phyloP scores from a whole-genome alignment of 345 rosid genomes.

The Nephelium lappaceum region DNA sequence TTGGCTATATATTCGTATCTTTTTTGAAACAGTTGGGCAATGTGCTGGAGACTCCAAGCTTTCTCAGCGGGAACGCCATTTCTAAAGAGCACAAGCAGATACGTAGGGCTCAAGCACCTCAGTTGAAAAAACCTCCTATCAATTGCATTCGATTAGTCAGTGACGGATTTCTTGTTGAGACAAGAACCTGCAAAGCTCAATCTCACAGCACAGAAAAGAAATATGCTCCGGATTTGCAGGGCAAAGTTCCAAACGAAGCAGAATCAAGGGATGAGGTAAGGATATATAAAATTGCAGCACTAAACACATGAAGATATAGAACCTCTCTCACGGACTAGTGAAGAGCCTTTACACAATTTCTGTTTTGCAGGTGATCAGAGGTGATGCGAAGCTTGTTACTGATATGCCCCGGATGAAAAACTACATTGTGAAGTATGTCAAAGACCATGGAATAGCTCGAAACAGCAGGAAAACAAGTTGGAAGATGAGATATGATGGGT shows the following conservation, averaged over 20 bases:
- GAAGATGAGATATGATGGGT: neutral
- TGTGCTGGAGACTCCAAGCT: neutral
- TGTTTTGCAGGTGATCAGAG: constrained; percentile 24
- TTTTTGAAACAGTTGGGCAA: neutral
- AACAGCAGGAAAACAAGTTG: neutral
- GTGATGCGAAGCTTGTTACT: neutral
- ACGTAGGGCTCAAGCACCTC: neutral
- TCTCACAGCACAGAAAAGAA: neutral
- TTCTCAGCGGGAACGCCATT: neutral
- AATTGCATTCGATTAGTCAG: neutral
- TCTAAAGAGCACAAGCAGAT: constrained; percentile 1
- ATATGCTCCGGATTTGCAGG: neutral
- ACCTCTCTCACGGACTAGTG: neutral
- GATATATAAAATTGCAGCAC: neutral
- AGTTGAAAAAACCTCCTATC: neutral
- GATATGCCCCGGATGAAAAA: neutral
- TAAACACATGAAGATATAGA: neutral
- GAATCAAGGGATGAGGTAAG: constrained; percentile 20
- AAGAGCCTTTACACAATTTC: constrained; percentile 5
- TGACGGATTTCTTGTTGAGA: neutral
- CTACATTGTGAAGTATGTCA: neutral
- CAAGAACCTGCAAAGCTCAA: constrained; percentile 19
- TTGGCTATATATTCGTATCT: neutral
- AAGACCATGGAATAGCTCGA: neutral
- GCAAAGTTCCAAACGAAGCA: neutral